Evolutionary conservation across 805 yeast species (phyloP).

Genomic region (Kluyveromyces dobzhanskii): DNA sequence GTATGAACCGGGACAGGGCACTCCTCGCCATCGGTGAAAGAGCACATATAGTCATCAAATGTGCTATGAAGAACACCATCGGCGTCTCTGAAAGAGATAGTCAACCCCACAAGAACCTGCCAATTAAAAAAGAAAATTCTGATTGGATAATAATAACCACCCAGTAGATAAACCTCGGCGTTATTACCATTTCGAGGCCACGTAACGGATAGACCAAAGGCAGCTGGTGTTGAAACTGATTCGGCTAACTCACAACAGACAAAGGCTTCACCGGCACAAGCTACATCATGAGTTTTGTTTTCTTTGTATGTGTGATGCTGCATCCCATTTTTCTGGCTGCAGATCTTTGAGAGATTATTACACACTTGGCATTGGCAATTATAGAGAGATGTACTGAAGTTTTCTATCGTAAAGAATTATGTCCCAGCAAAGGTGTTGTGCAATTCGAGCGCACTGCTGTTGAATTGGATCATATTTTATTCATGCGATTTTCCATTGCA

Average conservation of each 20-base stretch:
- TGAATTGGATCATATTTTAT: too few species aligned
- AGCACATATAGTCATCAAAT: slow-evolving; percentile 13
- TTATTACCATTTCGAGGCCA: slow-evolving; percentile 9
- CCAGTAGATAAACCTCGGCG: slow-evolving; percentile 14
- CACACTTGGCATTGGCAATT: too few species aligned
- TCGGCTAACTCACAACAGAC: slow-evolving; percentile 26
- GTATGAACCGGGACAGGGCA: background rate
- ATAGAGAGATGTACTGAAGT: too few species aligned
- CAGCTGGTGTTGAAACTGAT: slow-evolving; percentile 5
- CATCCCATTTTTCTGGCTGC: too few species aligned
- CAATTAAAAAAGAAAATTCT: slow-evolving; percentile 22
- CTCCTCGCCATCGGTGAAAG: slow-evolving; percentile 3
- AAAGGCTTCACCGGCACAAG: slow-evolving; percentile 27
- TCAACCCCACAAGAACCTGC: slow-evolving; percentile 11
- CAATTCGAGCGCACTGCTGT: too few species aligned
- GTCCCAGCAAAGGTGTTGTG: too few species aligned
- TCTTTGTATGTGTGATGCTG: too few species aligned
- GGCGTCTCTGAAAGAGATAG: slow-evolving; percentile 16
- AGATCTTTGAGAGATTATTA: too few species aligned
- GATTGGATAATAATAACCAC: slow-evolving; percentile 27
- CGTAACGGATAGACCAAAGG: slow-evolving; percentile 7
- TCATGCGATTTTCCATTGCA: too few species aligned
- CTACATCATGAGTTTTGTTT: too few species aligned
- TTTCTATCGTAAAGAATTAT: too few species aligned
- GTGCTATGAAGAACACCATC: slow-evolving; percentile 11